Base-by-base conservation (phyloP, 768 basidiomycete species). In the Tricholoma terreum region DNA sequence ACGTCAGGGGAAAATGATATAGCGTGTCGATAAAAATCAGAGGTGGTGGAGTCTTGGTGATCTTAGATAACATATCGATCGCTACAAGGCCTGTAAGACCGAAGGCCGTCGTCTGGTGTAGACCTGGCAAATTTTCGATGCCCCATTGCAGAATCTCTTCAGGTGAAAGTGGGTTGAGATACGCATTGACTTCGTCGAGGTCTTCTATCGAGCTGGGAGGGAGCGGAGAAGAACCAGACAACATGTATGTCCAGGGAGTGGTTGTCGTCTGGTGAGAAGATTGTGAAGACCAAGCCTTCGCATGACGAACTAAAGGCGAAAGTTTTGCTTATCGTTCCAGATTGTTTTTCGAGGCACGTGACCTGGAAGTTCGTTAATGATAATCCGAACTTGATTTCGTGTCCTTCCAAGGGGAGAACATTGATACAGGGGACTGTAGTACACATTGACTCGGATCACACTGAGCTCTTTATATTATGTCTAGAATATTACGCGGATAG, bases 1-100 rank as follows among this genome's bases (percentile, higher is more conserved):
- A 88, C 4, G 96, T 98, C 75, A 98, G 92, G 3, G 79, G 77
- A 73, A 99, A 99, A 75, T 98, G 97, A 69, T 98, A 94, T 12
- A 98, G 79, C 0, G 97, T 98, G 75, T 99, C 95, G 69, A 98
- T 74, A 76, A 99, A 98, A 75, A 98, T 94, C 17, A 98, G 81
- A 1, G 94, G 93, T 1, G 91, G 91, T 0, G 83, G 81, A 15
- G 74, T 68, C 24, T 75, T 58, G 2, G 87, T 86, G 60, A 94
- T 77, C 70, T 91, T 90, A 33, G 91, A 88, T 54, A 98, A 84
- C 92, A 99, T 97, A 70, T 97, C 94, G 59, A 92, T 86, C 17
- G 94, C 87, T 55, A 93, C 94, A 53, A 95, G 85, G 9, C 97
- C 96, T 0, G 95, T 98, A 58, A 98, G 80, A 6, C 97, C 97